phyloP scores from a whole-genome alignment of 192 early-diverging fungal species.

The Coemansia sp. region DNA sequence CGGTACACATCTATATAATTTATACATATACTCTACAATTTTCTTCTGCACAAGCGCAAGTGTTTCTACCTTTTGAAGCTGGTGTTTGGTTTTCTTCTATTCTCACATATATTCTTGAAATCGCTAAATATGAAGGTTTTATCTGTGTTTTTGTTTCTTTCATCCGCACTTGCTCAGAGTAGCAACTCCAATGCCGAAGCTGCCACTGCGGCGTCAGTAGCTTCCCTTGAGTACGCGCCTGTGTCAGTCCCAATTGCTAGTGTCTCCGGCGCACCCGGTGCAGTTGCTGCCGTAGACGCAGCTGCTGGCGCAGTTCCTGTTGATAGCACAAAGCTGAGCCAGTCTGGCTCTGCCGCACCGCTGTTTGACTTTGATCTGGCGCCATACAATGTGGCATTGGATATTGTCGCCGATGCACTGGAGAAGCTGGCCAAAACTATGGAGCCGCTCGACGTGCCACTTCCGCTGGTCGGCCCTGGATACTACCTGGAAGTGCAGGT shows the following conservation, averaged over 20 bases:
- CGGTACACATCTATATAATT: neutral
- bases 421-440: conserved; percentile 48
- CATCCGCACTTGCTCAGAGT: conserved; percentile 30
- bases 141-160: conserved; percentile 33
- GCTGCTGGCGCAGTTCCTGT: neutral
- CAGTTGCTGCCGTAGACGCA: neutral
- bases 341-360: conserved; percentile 19
- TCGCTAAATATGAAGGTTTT: conserved; percentile 31
- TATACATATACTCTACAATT: conserved; percentile 5
- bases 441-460: conserved; percentile 47
- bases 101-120: neutral
- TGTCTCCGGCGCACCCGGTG: neutral
- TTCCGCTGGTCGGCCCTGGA: conserved; percentile 45
- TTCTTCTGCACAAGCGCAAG: neutral
- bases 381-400: conserved; percentile 49
- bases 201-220: neutral
- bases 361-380: conserved; percentile 50
- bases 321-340: neutral
- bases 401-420: conserved; percentile 47
- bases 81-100: neutral
- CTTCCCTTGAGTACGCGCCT: neutral
- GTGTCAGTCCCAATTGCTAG: neutral
- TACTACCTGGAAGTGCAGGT: conserved; percentile 51
- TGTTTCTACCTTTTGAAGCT: neutral
- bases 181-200: conserved; percentile 4